A percentile compares a stretch with the other conserved stretches of the same genome.
Conservation (phyloP, 1,284 basidiomycete genomes). For the Chalciporus piperatoides region DNA sequence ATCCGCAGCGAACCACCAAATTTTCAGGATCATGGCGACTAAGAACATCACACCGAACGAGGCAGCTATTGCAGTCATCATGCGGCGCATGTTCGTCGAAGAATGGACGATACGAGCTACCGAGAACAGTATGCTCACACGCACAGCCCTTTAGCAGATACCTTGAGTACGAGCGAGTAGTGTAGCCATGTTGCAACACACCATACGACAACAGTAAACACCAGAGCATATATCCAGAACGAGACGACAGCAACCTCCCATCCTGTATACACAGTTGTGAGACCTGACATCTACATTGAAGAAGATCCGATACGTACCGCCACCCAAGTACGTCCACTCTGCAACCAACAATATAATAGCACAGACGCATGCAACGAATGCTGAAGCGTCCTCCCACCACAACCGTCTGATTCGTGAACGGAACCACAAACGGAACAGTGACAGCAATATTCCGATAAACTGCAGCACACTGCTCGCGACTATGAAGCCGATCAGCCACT, state of each 20-base stretch:
- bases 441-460: constrained; percentile 14
- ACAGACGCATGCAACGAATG: constrained; percentile 17
- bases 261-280: constrained; percentile 5
- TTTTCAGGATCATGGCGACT: neutral
- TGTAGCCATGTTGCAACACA: constrained; percentile 1
- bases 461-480: constrained; percentile 10
- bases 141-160: constrained; percentile 18
- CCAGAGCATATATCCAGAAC: constrained; percentile 12
- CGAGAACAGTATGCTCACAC: constrained; percentile 26
- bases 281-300: neutral
- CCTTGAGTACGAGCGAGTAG: constrained; percentile 1
- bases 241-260: constrained; percentile 9
- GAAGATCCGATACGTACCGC: constrained; percentile 12
- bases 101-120: constrained; percentile 19
- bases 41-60: constrained; percentile 9
- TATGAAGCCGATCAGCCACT: constrained; percentile 5
- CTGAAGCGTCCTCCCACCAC: constrained; percentile 26
- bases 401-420: constrained; percentile 16
- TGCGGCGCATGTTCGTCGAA: constrained; percentile 7
- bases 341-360: constrained; percentile 7
- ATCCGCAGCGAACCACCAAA: constrained; percentile 14
- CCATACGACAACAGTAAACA: constrained; percentile 14
- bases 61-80: constrained; percentile 6
- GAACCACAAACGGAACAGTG: constrained; percentile 21
- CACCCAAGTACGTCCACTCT: constrained; percentile 19